These are phyloP conservation scores for Aschersonia sp. DNA, from an alignment of 2,329 filamentous ascomycete genomes.

Conservation along the genomic window DNA sequence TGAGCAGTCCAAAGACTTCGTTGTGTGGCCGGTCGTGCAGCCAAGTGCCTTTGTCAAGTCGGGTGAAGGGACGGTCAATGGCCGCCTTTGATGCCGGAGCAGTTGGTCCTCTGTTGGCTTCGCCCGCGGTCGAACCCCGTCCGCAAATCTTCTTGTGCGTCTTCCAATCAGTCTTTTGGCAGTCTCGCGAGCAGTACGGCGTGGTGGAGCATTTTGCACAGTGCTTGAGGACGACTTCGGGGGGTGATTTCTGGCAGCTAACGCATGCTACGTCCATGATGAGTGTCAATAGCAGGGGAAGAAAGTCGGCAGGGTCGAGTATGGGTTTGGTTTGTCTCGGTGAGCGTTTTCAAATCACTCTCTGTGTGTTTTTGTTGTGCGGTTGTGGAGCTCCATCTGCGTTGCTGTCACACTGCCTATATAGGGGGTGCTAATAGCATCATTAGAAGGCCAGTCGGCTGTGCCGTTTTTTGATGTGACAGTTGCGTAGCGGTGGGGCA, in stretches of 20 bases:
- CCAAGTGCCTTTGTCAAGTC: conserved; percentile 23
- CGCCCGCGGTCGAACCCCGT: conserved; percentile 6
- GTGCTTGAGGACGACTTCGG: conserved; percentile 16
- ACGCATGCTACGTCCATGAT: conserved; percentile 7
- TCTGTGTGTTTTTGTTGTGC: too few species aligned
- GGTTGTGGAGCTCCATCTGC: too few species aligned
- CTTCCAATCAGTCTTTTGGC: conserved; percentile 37
- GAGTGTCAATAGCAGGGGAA: too few species aligned
- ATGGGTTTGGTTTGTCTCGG: too few species aligned
- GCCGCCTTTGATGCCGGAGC: conserved; percentile 4
- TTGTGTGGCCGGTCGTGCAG: conserved; percentile 26
- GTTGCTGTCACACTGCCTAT: too few species aligned
- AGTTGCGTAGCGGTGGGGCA: too few species aligned
- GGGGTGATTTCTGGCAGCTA: conserved; percentile 14
- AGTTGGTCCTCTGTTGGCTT: background rate
- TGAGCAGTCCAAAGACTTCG: conserved; percentile 29
- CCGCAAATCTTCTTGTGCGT: conserved; percentile 29
- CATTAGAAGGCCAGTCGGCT: too few species aligned
- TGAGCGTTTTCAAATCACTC: too few species aligned
- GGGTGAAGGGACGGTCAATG: conserved; percentile 22
- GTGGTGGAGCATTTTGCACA: conserved; percentile 32
- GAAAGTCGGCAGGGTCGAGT: too few species aligned
- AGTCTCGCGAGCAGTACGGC: conserved; percentile 35
- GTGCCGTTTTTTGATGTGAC: too few species aligned
- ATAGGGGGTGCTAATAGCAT: too few species aligned